phyloP scores from a whole-genome alignment of 441 rosid species.

The Populus hybrid region DNA sequence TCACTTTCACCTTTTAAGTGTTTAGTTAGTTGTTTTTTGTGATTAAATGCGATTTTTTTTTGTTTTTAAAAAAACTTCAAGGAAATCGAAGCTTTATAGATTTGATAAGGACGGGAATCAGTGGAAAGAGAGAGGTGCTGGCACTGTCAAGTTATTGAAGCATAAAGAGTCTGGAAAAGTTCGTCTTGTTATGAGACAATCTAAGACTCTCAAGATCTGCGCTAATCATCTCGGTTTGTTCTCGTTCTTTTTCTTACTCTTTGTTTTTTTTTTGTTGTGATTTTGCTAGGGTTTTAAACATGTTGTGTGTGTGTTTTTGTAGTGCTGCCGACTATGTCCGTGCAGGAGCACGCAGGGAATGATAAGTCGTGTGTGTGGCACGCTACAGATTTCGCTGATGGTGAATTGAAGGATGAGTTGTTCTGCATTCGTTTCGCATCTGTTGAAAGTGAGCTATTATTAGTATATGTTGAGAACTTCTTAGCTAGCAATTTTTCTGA shows the following conservation, averaged over 20 bases:
- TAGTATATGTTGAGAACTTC: neutral
- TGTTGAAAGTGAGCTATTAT: constrained; percentile 60
- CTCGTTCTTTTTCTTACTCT: neutral
- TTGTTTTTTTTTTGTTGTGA: neutral
- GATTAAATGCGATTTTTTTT: neutral
- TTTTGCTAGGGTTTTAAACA: neutral
- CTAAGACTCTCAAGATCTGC: constrained; percentile 90
- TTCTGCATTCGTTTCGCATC: constrained; percentile 78
- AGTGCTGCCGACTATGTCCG: constrained; percentile 66
- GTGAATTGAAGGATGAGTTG: constrained; percentile 76
- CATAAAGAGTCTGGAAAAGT: constrained; percentile 64
- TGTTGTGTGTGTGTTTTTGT: neutral
- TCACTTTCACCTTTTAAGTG: neutral
- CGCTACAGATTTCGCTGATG: constrained; percentile 80
- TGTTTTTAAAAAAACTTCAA: constrained; percentile 14
- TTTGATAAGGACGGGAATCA: constrained; percentile 76
- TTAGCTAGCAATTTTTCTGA: neutral
- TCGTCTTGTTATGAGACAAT: constrained; percentile 82
- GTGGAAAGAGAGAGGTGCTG: constrained; percentile 96
- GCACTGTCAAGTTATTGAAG: constrained; percentile 76
- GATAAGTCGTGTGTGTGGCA: constrained; percentile 92
- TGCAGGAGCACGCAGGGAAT: constrained; percentile 84
- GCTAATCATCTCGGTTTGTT: constrained; percentile 80
- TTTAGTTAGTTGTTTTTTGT: neutral
- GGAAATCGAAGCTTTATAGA: constrained; percentile 81